A percentile compares a stretch with the other conserved stretches of the same genome.
Conservation (phyloP, 768 basidiomycete genomes). For the Termitomyces bulborhizus region DNA sequence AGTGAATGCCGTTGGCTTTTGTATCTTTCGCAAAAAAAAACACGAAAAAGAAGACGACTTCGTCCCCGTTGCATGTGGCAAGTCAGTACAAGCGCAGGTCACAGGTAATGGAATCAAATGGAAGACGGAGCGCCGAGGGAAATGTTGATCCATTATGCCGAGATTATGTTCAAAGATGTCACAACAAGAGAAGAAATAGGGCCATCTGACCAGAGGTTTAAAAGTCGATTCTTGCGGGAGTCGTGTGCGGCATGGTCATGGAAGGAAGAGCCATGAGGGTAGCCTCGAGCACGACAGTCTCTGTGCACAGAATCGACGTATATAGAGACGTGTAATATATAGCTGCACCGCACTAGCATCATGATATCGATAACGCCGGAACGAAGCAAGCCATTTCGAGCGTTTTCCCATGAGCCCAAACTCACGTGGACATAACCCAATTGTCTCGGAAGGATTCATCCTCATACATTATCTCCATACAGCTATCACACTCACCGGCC, state of each 20-base stretch:
- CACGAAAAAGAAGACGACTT: background rate
- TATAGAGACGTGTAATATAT: background rate
- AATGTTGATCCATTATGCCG: background rate
- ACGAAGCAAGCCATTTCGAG: background rate
- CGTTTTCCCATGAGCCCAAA: background rate
- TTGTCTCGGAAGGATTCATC: conserved; percentile 22
- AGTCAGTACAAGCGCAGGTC: background rate
- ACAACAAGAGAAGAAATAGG: background rate
- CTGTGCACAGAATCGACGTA: background rate
- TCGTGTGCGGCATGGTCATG: background rate
- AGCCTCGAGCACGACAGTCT: background rate
- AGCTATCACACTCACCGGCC: conserved; percentile 32
- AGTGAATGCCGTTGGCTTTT: background rate
- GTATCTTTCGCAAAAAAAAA: background rate
- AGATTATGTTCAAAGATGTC: background rate
- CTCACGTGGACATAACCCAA: conserved; percentile 18
- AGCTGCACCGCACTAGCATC: background rate
- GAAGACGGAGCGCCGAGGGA: background rate
- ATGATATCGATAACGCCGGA: background rate
- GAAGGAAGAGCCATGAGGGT: background rate
- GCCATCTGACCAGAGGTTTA: background rate
- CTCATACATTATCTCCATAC: conserved; percentile 29
- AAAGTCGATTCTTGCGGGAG: background rate
- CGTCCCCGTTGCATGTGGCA: background rate
- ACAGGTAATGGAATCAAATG: background rate